Conservation (phyloP, 352 stramenopile species). For the Peronospora belbahrii region DNA sequence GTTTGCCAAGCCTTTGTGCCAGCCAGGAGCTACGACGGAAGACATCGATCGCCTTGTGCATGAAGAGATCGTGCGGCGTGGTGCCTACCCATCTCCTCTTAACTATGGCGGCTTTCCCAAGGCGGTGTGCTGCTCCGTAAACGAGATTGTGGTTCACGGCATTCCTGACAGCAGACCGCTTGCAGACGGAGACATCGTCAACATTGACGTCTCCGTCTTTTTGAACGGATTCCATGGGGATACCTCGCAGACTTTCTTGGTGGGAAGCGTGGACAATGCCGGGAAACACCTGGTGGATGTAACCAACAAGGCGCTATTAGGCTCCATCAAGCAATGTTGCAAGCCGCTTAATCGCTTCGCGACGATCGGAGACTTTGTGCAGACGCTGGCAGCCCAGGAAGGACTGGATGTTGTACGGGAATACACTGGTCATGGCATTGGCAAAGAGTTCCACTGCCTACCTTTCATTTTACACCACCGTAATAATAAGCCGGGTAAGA, state of each 20-base stretch:
- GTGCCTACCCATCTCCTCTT: slow-evolving; percentile 88
- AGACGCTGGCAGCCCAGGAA: slow-evolving; percentile 77
- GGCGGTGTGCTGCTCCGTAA: slow-evolving; percentile 92
- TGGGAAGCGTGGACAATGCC: slow-evolving; percentile 87
- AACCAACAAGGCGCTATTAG: slow-evolving; percentile 77
- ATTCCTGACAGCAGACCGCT: slow-evolving; percentile 91
- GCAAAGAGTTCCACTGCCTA: slow-evolving; percentile 91
- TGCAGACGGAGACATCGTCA: slow-evolving; percentile 92
- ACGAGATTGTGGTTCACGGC: slow-evolving; percentile 96
- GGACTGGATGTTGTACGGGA: slow-evolving; percentile 84
- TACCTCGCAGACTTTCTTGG: slow-evolving; percentile 94
- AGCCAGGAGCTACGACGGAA: slow-evolving; percentile 87
- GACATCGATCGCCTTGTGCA: slow-evolving; percentile 92
- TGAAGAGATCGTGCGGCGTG: slow-evolving; percentile 77
- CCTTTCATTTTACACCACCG: slow-evolving; percentile 91
- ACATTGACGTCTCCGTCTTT: slow-evolving; percentile 94
- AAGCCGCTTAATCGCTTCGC: slow-evolving; percentile 91
- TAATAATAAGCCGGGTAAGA: slow-evolving; percentile 74
- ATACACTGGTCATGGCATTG: slow-evolving; percentile 96
- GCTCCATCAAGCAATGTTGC: slow-evolving; percentile 85
- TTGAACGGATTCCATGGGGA: slow-evolving; percentile 95
- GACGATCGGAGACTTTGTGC: slow-evolving; percentile 89
- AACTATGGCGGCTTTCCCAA: slow-evolving; percentile 93
- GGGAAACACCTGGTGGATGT: slow-evolving; percentile 85
- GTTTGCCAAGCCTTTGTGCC: slow-evolving; percentile 65